Evolutionary conservation across 768 basidiomycete genomes (phyloP), one percentile per base, ranked within the genome.

Genomic region (Mycena haematopus): DNA sequence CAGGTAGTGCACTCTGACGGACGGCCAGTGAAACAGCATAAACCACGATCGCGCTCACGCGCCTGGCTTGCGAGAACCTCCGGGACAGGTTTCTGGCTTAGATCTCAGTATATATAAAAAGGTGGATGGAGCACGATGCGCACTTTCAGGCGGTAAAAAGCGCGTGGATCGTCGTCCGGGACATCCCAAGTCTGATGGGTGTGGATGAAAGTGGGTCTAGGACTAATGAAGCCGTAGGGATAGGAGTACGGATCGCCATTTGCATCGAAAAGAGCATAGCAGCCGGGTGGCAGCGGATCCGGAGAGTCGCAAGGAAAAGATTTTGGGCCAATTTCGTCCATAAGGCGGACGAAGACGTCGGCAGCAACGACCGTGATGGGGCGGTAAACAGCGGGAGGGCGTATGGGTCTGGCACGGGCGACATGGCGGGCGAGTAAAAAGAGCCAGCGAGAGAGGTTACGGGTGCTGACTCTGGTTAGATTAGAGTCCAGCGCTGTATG

Each of bases 361-460:
- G 50, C 40, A 14, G 40, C 61, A 35, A 52, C 50, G 25, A 62
- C 42, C 10, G 61, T 52, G 40, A 62, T 62, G 19, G 54, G 49
- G 13, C 60, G 54, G 31, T 51, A 62, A 25, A 62, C 61, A 42
- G 49, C 55, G 24, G 61, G 61, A 62, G 61, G 22, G 24, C 60
- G 55, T 24, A 56, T 15, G 40, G 60, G 50, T 33, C 60, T 51
- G 1, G 55, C 55, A 17, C 49, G 6, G 24, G 24, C 3, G 9
- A 5, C 9, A 21, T 52, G 31, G 5, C 54, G 60, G 7, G 60
- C 60, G 22, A 62, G 42, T 15, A 62, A 54, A 33, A 33, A 62
- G 17, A 62, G 60, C 60, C 60, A 62, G 24, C 60, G 60, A 29
- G 60, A 62, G 19, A 51, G 60, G 51, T 56, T 51, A 42, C 42